These are phyloP conservation scores for Melaleuca alternifolia DNA, from an alignment of 345 rosid species.

Conservation along the genomic window DNA sequence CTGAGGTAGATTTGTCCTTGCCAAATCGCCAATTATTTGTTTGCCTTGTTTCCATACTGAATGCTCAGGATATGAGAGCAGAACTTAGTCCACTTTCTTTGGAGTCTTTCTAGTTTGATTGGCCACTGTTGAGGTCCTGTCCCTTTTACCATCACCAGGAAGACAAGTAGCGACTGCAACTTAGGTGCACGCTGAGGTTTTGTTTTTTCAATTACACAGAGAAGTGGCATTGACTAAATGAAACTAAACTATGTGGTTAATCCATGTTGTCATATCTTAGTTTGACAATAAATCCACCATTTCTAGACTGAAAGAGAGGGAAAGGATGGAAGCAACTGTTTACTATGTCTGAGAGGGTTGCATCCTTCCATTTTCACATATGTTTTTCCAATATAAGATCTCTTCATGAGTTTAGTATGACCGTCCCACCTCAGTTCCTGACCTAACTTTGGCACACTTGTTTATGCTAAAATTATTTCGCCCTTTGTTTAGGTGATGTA, in stretches of 20 bases:
- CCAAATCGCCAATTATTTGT: background rate
- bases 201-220: background rate
- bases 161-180: background rate
- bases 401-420: background rate
- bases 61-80: background rate
- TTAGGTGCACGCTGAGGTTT: background rate
- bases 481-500: slow-evolving; percentile 48
- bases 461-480: background rate
- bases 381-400: background rate
- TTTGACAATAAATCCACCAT: background rate
- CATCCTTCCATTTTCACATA: background rate
- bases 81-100: background rate
- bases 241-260: background rate
- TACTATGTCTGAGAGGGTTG: background rate
- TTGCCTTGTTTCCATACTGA: background rate
- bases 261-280: background rate
- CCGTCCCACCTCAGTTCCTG: background rate
- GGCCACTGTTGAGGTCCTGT: background rate
- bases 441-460: background rate
- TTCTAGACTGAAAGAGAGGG: background rate
- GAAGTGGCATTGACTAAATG: background rate
- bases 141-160: background rate
- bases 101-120: background rate
- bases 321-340: background rate
- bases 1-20: background rate